phyloP scores from a whole-genome alignment of 169 alveolate species.

The Eimeria praecox region DNA sequence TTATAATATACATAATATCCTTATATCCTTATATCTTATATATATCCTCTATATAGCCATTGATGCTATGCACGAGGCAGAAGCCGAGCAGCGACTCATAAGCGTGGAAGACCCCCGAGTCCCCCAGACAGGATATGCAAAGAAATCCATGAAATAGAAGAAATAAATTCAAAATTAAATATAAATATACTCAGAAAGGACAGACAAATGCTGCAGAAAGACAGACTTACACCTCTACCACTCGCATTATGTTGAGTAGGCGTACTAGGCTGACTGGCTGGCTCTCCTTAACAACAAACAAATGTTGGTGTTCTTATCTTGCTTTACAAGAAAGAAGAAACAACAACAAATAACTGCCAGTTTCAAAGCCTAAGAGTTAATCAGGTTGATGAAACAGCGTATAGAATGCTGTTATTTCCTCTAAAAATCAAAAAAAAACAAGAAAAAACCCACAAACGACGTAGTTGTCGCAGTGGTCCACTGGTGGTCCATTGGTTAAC shows the following conservation, averaged over 20 bases:
- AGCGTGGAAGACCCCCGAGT: conserved; percentile 44
- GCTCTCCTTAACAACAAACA: no score
- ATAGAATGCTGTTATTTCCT: not conserved
- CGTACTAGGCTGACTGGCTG: no score
- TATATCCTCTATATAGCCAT: conserved; percentile 20
- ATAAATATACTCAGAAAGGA: not conserved
- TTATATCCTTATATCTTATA: no score
- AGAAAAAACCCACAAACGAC: not conserved
- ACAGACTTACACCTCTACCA: no score
- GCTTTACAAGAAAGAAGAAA: no score
- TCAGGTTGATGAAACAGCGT: no score
- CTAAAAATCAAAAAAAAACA: not conserved
- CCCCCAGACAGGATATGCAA: conserved; percentile 63
- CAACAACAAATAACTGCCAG: no score
- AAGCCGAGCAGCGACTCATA: conserved; percentile 66
- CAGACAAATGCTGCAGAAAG: not conserved
- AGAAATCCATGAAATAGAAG: conserved; percentile 20
- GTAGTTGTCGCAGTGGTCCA: conserved; percentile 21
- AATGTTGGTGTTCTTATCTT: no score
- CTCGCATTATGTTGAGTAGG: no score
- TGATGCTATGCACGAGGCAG: conserved; percentile 64
- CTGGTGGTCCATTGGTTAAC: not conserved
- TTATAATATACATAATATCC: no score
- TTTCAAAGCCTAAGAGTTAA: no score
- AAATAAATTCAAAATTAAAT: not conserved